Evolutionary conservation across 2,329 filamentous ascomycete genomes (phyloP), one percentile per base, ranked within the genome.

Genomic region (Anthostomella pinea): DNA sequence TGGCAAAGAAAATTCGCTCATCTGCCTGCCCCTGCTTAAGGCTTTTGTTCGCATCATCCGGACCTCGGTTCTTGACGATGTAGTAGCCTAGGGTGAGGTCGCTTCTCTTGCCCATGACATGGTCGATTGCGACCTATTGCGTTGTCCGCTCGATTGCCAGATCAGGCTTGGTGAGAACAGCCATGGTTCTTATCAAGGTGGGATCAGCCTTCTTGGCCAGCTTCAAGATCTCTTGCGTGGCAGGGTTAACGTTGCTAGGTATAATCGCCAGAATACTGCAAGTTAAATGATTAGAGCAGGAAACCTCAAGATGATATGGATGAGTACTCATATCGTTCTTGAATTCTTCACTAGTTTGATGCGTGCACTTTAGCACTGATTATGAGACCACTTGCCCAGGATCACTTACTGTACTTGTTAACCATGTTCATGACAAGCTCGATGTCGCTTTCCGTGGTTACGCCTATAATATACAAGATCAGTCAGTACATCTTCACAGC

Each of bases 151-250:
- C 72, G 0, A 52, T 53, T 0, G 72, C 68, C 0, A 81, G 58
- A 38, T 85, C 80, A 0, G 69, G 67, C 40, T 75, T 75, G 0
- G 71, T 75, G 3, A 75, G 56, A 13, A 60, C 54, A 3, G 49
- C 56, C 56, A 59, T 57, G 2, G 57, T 60, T 29, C 57, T 48
- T 2, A 32, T 48, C 52, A 57, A 56, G 2, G n/a, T 33, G 0
- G 51, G 50, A 23, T 61, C 58, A 3, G 52, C 58, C 8, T 57
- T 39, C 11, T 56, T 62, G 2, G 65, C 65, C 2, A 67, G 44
- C 26, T 59, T 57, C 5, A 69, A 39, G 9, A 69, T 60, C 17
- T 61, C 59, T 30, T 69, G 62, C 0, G 61, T 68, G 0, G 63
- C 62, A 6, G 58, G 54, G 25, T 69, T 65, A 3, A 61, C 52